Evolutionary conservation across 805 yeast genomes (phyloP), one percentile per base, ranked within the genome.

Genomic region (Ogataea thermomethanolica): DNA sequence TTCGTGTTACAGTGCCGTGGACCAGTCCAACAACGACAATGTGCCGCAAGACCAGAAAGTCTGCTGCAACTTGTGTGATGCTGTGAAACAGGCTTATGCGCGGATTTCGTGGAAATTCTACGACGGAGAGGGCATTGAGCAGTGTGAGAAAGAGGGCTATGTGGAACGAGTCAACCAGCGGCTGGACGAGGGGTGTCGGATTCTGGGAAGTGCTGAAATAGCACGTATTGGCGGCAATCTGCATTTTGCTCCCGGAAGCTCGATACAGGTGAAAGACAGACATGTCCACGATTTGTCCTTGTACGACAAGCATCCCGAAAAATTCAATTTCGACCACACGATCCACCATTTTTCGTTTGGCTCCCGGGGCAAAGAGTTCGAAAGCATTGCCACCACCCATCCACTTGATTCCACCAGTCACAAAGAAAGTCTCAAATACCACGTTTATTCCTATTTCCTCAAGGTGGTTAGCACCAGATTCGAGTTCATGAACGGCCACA

Each of bases 241-340:
- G 48, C 98, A 93, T 67, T 89, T 93, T 71, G 96, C 97, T 1
- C 98, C 99, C 4, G 99, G 99, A 29, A 79, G 84, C 20, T 79
- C 95, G 2, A 72, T 70, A 54, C 75, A 81, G 28, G 61, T 65
- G 42, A 62, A 66, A 8, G 78, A 77, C 12, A 72, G 73, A 36
- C 99, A 93, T 61, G 71, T 77, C 44, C 99, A 93, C 66, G 99
- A 93, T 58, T 63, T 84, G 39, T 83, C 95, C 7, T 69, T 87
- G 38, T 93, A 76, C 64, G 66, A 67, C 23, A 70, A 77, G 48
- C 70, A 73, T 45, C 62, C 63, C 1, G 73, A 72, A 41, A 76
- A 76, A 44, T 79, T 85, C 61, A 76, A 84, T 46, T 84, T 93
- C 56, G 78, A 80, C 53, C 99, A 93, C 62, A 65, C 59, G 8